A percentile compares a stretch with the other conserved stretches of the same genome.
Conservation (phyloP, 352 stramenopile species). For the Pythium apleroticum region DNA sequence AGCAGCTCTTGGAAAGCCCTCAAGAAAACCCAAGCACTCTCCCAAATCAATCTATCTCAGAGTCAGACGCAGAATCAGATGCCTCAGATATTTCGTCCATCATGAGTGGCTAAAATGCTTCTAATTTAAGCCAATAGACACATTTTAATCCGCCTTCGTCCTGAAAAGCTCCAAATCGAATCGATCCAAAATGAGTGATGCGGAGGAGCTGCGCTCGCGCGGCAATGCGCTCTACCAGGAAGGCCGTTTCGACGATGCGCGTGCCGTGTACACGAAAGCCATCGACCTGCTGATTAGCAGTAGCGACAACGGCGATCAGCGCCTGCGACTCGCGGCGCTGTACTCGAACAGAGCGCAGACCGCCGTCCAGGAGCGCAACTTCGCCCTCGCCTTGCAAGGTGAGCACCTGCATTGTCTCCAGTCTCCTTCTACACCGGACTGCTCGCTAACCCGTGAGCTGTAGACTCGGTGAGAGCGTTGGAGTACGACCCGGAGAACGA, state of each 20-base stretch:
- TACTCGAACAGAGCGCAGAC: conserved; percentile 70
- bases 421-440: neutral
- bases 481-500: conserved; percentile 56
- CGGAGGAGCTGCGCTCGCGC: conserved; percentile 38
- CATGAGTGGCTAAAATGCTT: neutral
- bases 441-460: neutral
- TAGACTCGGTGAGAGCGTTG: conserved; percentile 58
- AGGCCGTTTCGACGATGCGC: conserved; percentile 60
- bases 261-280: conserved; percentile 45
- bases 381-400: conserved; percentile 60
- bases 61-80: neutral
- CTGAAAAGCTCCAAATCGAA: neutral
- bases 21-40: too few species aligned
- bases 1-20: too few species aligned
- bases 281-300: conserved; percentile 28
- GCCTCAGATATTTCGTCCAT: neutral
- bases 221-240: conserved; percentile 56
- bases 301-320: conserved; percentile 7
- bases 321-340: conserved; percentile 34
- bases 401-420: neutral
- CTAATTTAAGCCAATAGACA: conserved; percentile 9
- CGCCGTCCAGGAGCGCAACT: conserved; percentile 71
- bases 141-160: too few species aligned
- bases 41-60: too few species aligned
- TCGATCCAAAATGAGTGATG: conserved; percentile 16